phyloP scores from a whole-genome alignment of 805 yeast species.

The Metschnikowia orientalis region DNA sequence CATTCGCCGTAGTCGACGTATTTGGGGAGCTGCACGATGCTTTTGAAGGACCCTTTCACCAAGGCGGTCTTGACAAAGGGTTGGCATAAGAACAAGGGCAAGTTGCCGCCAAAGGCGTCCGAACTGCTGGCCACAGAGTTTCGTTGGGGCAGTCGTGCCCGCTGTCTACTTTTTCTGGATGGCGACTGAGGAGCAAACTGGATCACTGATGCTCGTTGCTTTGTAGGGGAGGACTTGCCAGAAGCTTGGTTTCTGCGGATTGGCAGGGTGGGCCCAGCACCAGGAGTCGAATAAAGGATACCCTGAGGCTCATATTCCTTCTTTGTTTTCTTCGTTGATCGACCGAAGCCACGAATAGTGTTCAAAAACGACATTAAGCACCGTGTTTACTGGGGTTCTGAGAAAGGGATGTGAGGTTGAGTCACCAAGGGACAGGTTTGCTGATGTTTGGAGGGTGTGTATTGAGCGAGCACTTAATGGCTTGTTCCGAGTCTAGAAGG shows the following conservation, averaged over 20 bases:
- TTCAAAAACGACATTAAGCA: slow-evolving; percentile 47
- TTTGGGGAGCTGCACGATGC: slow-evolving; percentile 91
- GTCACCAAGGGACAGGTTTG: too few relatives aligned
- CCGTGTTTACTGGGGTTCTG: too few relatives aligned
- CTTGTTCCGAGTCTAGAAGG: too few relatives aligned
- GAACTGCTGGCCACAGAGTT: slow-evolving; percentile 3
- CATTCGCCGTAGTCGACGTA: slow-evolving; percentile 94
- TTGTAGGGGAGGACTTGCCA: slow-evolving; percentile 38
- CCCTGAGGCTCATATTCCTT: slow-evolving; percentile 25
- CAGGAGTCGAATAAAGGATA: slow-evolving; percentile 31
- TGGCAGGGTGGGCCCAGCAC: slow-evolving; percentile 29
- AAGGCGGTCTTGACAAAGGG: slow-evolving; percentile 92
- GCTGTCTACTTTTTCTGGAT: slow-evolving; percentile 15
- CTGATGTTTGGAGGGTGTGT: too few relatives aligned
- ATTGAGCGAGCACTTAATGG: too few relatives aligned
- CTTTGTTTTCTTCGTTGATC: slow-evolving; percentile 43
- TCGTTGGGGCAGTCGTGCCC: slow-evolving; percentile 19
- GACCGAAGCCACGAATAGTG: slow-evolving; percentile 45
- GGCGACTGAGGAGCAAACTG: slow-evolving; percentile 25
- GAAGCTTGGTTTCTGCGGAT: slow-evolving; percentile 36
- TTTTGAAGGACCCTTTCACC: slow-evolving; percentile 93
- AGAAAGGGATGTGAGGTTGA: too few relatives aligned
- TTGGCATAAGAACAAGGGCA: slow-evolving; percentile 77
- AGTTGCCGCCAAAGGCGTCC: slow-evolving; percentile 16
- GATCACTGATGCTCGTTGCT: slow-evolving; percentile 20